These are phyloP conservation scores for Ogataea saltuana DNA, from an alignment of 805 yeast genomes.

Conservation along the genomic window DNA sequence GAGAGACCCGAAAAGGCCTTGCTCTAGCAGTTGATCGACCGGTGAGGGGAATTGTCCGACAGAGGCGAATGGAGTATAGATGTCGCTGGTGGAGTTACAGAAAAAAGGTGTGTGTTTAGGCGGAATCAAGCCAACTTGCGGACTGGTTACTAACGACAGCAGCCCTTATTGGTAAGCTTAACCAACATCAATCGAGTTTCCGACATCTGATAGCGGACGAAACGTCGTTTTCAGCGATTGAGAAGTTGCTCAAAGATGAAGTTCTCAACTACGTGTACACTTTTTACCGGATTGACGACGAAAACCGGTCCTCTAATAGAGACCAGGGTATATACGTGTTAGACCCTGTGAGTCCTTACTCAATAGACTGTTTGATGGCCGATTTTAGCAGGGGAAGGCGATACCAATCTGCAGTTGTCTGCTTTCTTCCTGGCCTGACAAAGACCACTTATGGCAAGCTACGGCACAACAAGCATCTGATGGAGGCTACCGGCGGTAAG, in stretches of 20 bases:
- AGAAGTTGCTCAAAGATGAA: slow-evolving; percentile 29
- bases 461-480: slow-evolving; percentile 18
- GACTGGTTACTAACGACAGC: slow-evolving; percentile 5
- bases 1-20: too few species aligned
- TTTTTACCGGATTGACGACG: slow-evolving; percentile 32
- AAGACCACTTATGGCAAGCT: slow-evolving; percentile 13
- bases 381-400: slow-evolving; percentile 72
- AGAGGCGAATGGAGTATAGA: background rate
- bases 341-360: slow-evolving; percentile 60
- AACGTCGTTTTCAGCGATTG: slow-evolving; percentile 30
- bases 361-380: slow-evolving; percentile 72
- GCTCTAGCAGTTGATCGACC: too few species aligned
- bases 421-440: slow-evolving; percentile 64
- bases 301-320: slow-evolving; percentile 30
- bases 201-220: slow-evolving; percentile 36
- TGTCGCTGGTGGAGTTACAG: slow-evolving; percentile 29
- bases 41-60: background rate
- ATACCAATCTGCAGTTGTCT: slow-evolving; percentile 71
- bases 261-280: slow-evolving; percentile 34
- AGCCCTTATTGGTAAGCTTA: slow-evolving; percentile 24
- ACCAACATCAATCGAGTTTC: slow-evolving; percentile 21
- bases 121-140: too few species aligned
- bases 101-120: slow-evolving; percentile 23
- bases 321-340: slow-evolving; percentile 77
- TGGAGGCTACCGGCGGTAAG: slow-evolving; percentile 25